phyloP scores from a whole-genome alignment of 1,284 basidiomycete genomes.

The Rhodotorula sp. region DNA sequence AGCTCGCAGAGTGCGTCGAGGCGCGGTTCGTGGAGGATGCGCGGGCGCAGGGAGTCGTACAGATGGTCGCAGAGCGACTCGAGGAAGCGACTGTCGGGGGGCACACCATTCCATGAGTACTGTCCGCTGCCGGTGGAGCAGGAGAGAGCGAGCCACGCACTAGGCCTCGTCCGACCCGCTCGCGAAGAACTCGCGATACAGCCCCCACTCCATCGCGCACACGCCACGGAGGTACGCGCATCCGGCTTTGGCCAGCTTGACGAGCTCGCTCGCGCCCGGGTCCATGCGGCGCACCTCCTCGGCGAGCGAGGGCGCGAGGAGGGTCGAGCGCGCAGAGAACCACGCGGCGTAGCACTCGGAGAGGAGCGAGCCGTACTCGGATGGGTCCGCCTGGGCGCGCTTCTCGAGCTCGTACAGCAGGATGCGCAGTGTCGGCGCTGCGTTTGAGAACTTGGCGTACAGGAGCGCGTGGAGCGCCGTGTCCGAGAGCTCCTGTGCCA shows the following conservation, averaged over 20 bases:
- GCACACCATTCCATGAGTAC: no score
- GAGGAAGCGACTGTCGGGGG: conserved; percentile 82
- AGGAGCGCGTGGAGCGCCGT: conserved; percentile 80
- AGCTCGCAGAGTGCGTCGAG: conserved; percentile 85
- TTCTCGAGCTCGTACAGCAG: conserved; percentile 76
- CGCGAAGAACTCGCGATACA: conserved; percentile 80
- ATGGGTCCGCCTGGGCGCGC: conserved; percentile 69
- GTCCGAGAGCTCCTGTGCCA: conserved; percentile 68
- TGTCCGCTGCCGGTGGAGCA: no score
- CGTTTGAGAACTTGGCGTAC: conserved; percentile 78
- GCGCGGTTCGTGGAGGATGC: conserved; percentile 85
- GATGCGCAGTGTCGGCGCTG: conserved; percentile 65
- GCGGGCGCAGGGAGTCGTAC: conserved; percentile 87
- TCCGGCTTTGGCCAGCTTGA: conserved; percentile 79
- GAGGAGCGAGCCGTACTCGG: conserved; percentile 75
- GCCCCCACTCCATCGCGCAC: conserved; percentile 79
- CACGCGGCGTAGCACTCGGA: conserved; percentile 82
- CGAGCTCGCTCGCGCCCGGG: conserved; percentile 72
- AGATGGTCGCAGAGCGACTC: conserved; percentile 87
- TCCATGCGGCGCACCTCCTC: conserved; percentile 81
- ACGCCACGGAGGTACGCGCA: conserved; percentile 87
- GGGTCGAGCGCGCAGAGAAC: conserved; percentile 67
- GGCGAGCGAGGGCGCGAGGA: conserved; percentile 68
- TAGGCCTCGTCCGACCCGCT: conserved; percentile 81
- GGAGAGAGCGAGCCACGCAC: no score